Evolutionary conservation across 2,329 filamentous ascomycete species (phyloP), one percentile per base, ranked within the genome.

Genomic region (Balansia obtecta): DNA sequence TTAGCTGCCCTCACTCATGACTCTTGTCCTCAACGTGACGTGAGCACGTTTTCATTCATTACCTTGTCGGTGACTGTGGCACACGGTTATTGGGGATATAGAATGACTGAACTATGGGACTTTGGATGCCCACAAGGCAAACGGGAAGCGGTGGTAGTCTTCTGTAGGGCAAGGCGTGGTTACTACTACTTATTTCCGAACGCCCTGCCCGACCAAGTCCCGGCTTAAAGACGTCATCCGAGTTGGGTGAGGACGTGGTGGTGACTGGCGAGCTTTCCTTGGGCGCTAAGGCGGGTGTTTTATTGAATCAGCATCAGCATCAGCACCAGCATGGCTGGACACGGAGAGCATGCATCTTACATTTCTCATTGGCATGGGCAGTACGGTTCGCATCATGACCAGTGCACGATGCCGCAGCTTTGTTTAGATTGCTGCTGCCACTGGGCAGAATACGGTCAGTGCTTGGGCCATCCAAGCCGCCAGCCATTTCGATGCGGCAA

Each of bases 101-200:
- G 7, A 52, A 50, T 4, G 51, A 52, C 34, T 37, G 48, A 45
- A 22, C 45, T 27, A 50, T 37, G 11, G 51, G 51, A 39, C 51
- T 52, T 30, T 37, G 48, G 13, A 52, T 34, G 27, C 42, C 48
- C 34, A 40, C 12, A 44, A 37, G 30, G 22, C 30, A 11, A n/a
- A 27, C 34, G 16, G 15, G 18, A 12, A 18, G 37, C n/a, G 30
- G 16, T n/a, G 12, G 12, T 34, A 30, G 4, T 22, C 30, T 22
- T 27, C 15, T 12, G 4, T n/a, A 27, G 18, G 38, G 13, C 20
- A 9, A n/a, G 22, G 46, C 22, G 39, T 32, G 20, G n/a, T n/a
- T n/a, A 9, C 13, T 15, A 18, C 42, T n/a, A n/a, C 27, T 37
- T 6, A 13, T 27, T 42, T 18, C 37, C 20, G 10, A 15, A 39